Evolutionary conservation across 2,329 filamentous ascomycete species (phyloP), one percentile per base, ranked within the genome.

Genomic region (Esteya vermicola): DNA sequence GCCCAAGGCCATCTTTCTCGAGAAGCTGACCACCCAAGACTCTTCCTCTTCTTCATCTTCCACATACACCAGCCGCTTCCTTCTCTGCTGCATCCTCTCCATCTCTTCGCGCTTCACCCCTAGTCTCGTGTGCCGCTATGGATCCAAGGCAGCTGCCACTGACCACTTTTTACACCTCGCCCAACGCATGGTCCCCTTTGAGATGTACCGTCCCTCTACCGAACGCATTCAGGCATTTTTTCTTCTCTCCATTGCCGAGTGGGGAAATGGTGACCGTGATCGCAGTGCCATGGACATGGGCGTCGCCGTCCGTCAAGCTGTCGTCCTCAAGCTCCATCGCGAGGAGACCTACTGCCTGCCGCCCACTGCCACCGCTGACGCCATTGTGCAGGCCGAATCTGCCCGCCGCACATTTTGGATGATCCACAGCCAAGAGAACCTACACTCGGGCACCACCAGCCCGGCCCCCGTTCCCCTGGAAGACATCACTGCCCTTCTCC

Each of bases 161-260:
- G 65, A 71, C 43, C 63, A 60, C 37, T 75, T 72, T 46, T 66
- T 70, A 58, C 62, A 64, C 23, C 61, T 60, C 22, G 68, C 69
- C 1, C 61, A 64, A 13, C 50, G 50, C 25, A 52, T 72, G 7
- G 68, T 69, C 1, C 48, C 63, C 20, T 54, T 55, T 20, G 67
- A 72, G 45, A 54, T 75, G 27, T 74, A 73, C 46, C 61, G 63
- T 38, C 65, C 70, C 1, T 69, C 63, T 0, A 50, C 75, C 10
- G 71, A 75, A 49, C 59, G 64, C 34, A 73, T 68, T 32, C 72
- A 76, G 51, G 70, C 65, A 1, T 75, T 75, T 44, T 75, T 72
- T 46, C 54, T 76, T 7, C 55, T 76, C 14, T 70, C 68, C 48
- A 68, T 75, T 42, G 69, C 70, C 7, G 70, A 75, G 46, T 70